phyloP scores from a whole-genome alignment of 495 filamentous ascomycete genomes.

The Cercophora samala region DNA sequence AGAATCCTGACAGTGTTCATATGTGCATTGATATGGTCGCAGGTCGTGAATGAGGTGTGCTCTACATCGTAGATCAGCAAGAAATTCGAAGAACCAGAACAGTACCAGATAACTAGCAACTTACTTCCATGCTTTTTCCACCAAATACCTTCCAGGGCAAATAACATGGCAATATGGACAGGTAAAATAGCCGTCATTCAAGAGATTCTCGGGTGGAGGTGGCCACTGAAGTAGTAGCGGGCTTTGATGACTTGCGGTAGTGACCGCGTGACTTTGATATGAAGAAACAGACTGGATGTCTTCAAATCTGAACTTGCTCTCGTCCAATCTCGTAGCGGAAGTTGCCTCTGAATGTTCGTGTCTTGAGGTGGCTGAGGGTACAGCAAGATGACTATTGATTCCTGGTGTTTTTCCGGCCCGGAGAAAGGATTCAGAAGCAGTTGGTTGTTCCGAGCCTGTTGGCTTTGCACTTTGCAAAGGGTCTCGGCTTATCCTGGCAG shows the following conservation, averaged over 20 bases:
- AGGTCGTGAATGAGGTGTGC: conserved; percentile 34
- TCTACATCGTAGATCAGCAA: conserved; percentile 14
- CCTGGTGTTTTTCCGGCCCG: background rate
- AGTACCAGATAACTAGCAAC: too few relatives aligned
- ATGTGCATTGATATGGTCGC: conserved; percentile 33
- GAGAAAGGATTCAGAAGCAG: background rate
- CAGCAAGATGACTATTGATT: background rate
- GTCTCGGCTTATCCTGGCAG: background rate
- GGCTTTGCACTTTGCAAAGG: background rate
- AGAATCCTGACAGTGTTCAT: conserved; percentile 25
- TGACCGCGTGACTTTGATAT: conserved; percentile 13
- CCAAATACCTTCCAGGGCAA: conserved; percentile 19
- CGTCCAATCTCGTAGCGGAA: background rate
- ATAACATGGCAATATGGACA: conserved; percentile 28
- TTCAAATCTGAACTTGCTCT: background rate
- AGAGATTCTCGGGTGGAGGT: conserved; percentile 10
- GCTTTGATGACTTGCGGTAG: background rate
- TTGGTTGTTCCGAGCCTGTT: background rate
- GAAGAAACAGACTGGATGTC: conserved; percentile 14
- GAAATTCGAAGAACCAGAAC: too few relatives aligned
- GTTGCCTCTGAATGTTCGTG: conserved; percentile 1
- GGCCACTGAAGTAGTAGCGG: conserved; percentile 9
- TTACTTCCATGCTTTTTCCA: background rate
- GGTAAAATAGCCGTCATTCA: conserved; percentile 15
- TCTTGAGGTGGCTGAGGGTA: background rate